Percentiles rank a stretch among this genome's conserved stretches.
Conservation (phyloP, 2,329 filamentous ascomycete species). For the Aspergillus japonicus region DNA sequence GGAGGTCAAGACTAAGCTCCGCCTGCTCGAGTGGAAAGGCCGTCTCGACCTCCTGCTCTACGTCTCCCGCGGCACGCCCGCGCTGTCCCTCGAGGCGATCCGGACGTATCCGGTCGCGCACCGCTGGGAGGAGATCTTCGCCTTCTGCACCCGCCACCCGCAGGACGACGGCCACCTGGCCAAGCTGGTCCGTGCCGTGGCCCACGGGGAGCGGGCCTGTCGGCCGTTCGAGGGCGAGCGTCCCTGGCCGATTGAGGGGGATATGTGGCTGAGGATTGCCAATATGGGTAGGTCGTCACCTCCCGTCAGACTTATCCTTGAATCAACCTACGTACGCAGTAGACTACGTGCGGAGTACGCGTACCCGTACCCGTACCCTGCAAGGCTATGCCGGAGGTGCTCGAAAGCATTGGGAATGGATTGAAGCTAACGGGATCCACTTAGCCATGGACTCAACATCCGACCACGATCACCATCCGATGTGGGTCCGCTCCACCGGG, state of each 20-base stretch:
- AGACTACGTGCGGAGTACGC: no score
- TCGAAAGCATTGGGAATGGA: background rate
- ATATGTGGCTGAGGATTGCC: conserved; percentile 47
- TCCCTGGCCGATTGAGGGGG: conserved; percentile 38
- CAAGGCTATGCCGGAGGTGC: no score
- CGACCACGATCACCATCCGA: conserved; percentile 14
- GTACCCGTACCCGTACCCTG: no score
- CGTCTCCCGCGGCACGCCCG: conserved; percentile 63
- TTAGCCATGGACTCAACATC: conserved; percentile 40
- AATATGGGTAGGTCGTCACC: conserved; percentile 41
- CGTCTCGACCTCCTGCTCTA: conserved; percentile 74
- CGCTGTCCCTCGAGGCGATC: conserved; percentile 61
- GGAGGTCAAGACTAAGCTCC: conserved; percentile 62
- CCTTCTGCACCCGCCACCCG: conserved; percentile 46
- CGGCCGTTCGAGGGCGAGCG: conserved; percentile 33
- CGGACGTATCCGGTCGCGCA: conserved; percentile 57
- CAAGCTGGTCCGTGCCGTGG: conserved; percentile 71
- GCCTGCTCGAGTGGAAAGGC: conserved; percentile 79
- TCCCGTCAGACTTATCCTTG: no score
- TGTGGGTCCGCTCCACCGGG: conserved; percentile 43
- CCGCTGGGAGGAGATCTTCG: conserved; percentile 47
- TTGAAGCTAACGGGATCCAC: conserved; percentile 2
- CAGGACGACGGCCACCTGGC: conserved; percentile 77
- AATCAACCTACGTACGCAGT: no score
- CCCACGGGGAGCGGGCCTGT: conserved; percentile 59